Conservation (phyloP, 495 filamentous ascomycete species). For the Lophiotrema nucula region DNA sequence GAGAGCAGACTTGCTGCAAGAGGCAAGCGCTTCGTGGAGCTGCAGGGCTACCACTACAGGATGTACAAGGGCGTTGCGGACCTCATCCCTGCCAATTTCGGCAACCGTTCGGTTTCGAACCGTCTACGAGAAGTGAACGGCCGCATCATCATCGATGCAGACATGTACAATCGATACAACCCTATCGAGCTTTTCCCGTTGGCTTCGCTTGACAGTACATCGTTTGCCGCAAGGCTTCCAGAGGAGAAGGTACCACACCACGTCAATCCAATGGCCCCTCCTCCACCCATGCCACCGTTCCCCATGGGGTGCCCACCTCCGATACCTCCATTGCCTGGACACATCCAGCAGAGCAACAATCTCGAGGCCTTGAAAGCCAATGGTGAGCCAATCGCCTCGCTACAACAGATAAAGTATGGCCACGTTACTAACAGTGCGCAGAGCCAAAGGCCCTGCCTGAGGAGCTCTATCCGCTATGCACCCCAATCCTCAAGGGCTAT, state of each 20-base stretch:
- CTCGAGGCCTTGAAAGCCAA: too few species aligned
- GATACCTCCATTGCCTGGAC: too few species aligned
- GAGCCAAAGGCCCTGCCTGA: slow-evolving; percentile 17
- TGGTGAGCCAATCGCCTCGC: slow-evolving; percentile 1
- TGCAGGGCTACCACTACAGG: slow-evolving; percentile 62
- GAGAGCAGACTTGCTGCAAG: slow-evolving; percentile 33
- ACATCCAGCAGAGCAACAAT: too few species aligned
- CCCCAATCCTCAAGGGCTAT: slow-evolving; percentile 41
- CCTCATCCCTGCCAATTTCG: slow-evolving; percentile 6
- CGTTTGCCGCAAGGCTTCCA: slow-evolving; percentile 15
- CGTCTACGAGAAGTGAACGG: slow-evolving; percentile 11
- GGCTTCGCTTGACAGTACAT: slow-evolving; percentile 14
- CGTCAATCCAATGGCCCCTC: not conserved
- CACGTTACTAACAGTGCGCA: not conserved
- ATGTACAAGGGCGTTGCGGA: slow-evolving; percentile 44
- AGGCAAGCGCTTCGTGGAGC: slow-evolving; percentile 39
- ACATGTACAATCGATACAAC: slow-evolving; percentile 30
- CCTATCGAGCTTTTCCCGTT: not conserved
- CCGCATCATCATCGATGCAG: slow-evolving; percentile 28
- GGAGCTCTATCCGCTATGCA: slow-evolving; percentile 38
- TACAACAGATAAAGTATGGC: not conserved
- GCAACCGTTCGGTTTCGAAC: not conserved
- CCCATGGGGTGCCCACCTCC: not conserved
- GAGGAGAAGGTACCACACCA: not conserved
- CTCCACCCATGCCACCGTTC: not conserved